Evolutionary conservation across 768 basidiomycete genomes (phyloP), one percentile per base, ranked within the genome.

Genomic region (Agaricus sinodeliciosus): DNA sequence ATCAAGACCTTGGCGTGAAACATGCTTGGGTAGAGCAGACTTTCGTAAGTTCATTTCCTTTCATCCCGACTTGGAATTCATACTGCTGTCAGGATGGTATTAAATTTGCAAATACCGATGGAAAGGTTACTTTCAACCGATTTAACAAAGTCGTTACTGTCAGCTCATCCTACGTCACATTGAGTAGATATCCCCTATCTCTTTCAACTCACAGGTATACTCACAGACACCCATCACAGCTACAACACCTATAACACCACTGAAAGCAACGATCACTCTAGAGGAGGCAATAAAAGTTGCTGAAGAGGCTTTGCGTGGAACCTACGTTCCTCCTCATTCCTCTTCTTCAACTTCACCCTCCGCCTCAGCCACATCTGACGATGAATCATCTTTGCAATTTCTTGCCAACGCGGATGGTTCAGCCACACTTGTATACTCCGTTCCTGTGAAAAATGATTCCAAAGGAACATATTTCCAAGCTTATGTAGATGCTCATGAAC

Each of bases 381-480:
- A 51, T 25, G 44, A 43, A 42, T 15, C 43, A 22, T 51, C 12
- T 42, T 57, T 75, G 25, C 72, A 75, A 59, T 78, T 70, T 58
- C 62, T 76, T 36, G 70, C 62, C 18, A 63, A 60, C 49, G 61
- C 67, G 3, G 72, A 75, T 57, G 70, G 70, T 9, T 66, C 64
- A 11, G 63, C 65, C 16, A 64, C 63, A 22, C 69, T 78, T n/a
- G 67, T 70, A 6, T 69, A 76, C 57, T 65, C 65, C 18, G 46
- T 70, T 18, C 69, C 71, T 43, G 61, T 72, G 27, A 61, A 61
- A 51, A 68, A 69, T 59, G 57, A 62, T n/a, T 57, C 58, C 5
- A 52, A 57, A 5, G 63, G 76, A 51, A 70, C 71, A 18, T 82
- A 78, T 76, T 74, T 71, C 59, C 78, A 82, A 63, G 80, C 77